Conservation (phyloP, 805 yeast species). For the Nakazawaea wyomingensis region DNA sequence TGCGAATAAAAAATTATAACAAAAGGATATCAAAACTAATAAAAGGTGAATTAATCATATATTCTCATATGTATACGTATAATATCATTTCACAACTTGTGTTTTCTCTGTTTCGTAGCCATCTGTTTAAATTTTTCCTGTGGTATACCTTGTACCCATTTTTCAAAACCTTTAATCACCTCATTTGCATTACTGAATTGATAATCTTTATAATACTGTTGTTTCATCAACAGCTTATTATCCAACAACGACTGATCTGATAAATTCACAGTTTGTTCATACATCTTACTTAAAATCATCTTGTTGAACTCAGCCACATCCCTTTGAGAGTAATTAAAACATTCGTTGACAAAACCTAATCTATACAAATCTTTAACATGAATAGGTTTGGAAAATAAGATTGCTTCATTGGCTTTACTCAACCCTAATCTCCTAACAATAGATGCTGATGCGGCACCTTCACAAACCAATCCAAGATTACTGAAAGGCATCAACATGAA, state of each 20-base stretch:
- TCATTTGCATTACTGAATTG: conserved; percentile 58
- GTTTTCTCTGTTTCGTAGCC: conserved; percentile 49
- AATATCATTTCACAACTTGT: conserved; percentile 44
- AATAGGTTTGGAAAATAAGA: conserved; percentile 65
- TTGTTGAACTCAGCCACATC: conserved; percentile 38
- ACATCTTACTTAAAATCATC: conserved; percentile 30
- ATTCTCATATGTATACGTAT: no score
- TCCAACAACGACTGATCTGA: conserved; percentile 38
- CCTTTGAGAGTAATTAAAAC: conserved; percentile 32
- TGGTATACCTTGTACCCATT: conserved; percentile 72
- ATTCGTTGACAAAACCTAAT: conserved; percentile 58
- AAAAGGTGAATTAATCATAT: no score
- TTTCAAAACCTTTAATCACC: conserved; percentile 59
- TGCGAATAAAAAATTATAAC: no score
- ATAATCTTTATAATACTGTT: conserved; percentile 26
- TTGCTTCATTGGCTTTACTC: conserved; percentile 67
- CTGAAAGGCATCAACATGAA: conserved; percentile 72
- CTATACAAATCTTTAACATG: conserved; percentile 48
- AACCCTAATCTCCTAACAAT: conserved; percentile 67
- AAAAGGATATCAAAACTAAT: no score
- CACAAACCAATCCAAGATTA: conserved; percentile 76
- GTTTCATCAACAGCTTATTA: conserved; percentile 39
- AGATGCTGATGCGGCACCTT: conserved; percentile 71
- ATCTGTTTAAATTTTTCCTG: conserved; percentile 59
- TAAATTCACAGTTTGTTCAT: conserved; percentile 33